Percentiles rank a stretch among this genome's conserved stretches.
phyloP scores from a whole-genome alignment of 768 basidiomycete species.

The Kwoniella bestiolae region DNA sequence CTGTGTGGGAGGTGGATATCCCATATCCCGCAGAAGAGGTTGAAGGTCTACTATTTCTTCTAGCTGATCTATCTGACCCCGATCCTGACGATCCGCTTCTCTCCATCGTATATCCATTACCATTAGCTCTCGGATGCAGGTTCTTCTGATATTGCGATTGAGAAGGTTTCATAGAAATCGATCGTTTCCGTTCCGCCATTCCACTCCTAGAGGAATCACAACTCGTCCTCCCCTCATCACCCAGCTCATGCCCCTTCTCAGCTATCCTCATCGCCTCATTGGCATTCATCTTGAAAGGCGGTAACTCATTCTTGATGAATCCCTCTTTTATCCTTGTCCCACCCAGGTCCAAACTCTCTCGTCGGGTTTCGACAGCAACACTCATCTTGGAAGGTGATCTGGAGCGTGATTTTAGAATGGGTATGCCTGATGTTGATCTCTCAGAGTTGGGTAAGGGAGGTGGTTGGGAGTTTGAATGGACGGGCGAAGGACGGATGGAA shows the following conservation, averaged over 20 bases:
- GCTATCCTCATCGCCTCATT: slow-evolving; percentile 47
- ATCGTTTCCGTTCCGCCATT: slow-evolving; percentile 16
- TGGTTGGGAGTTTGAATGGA: background rate
- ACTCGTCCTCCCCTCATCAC: slow-evolving; percentile 14
- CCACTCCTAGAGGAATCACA: slow-evolving; percentile 9
- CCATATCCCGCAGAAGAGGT: slow-evolving; percentile 14
- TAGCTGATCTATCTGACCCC: slow-evolving; percentile 8
- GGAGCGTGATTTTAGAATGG: slow-evolving; percentile 8
- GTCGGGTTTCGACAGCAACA: slow-evolving; percentile 3
- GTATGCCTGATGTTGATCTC: slow-evolving; percentile 14
- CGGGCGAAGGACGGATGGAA: background rate
- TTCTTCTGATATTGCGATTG: slow-evolving; percentile 1
- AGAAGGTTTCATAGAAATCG: slow-evolving; percentile 17
- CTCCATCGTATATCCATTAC: background rate
- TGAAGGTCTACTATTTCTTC: slow-evolving; percentile 18
- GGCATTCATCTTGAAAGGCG: slow-evolving; percentile 42
- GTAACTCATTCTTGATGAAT: slow-evolving; percentile 49
- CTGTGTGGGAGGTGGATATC: slow-evolving; percentile 16
- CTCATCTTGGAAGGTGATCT: slow-evolving; percentile 16
- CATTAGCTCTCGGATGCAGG: background rate
- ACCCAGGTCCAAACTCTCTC: slow-evolving; percentile 15
- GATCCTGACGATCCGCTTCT: slow-evolving; percentile 17
- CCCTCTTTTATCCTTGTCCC: slow-evolving; percentile 26
- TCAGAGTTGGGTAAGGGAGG: slow-evolving; percentile 1
- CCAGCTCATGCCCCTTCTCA: slow-evolving; percentile 32